A percentile compares a stretch with the other conserved stretches of the same genome.
These are phyloP conservation scores for Xylaria sp. DNA, from an alignment of 2,329 filamentous ascomycete species.

Conservation along the genomic window DNA sequence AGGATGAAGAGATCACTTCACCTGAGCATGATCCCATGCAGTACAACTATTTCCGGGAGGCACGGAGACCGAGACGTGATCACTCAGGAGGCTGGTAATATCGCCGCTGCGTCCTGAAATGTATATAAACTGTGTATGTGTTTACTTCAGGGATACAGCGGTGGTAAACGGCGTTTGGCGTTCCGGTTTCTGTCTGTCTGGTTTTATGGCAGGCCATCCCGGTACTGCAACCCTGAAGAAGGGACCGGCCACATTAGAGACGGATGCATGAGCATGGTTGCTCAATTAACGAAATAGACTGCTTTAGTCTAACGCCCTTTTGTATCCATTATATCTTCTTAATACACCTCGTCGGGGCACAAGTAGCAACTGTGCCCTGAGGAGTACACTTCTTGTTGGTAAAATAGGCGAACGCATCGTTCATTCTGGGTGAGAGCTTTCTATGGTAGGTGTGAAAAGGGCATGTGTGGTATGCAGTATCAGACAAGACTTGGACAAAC, in stretches of 20 bases:
- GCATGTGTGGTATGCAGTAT: background rate
- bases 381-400: constrained; percentile 26
- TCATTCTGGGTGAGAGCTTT: background rate
- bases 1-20: constrained; percentile 59
- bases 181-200: constrained; percentile 29
- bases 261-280: constrained; percentile 35
- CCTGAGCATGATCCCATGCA: constrained; percentile 57
- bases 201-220: constrained; percentile 29
- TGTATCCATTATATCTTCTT: constrained; percentile 30
- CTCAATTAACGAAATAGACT: constrained; percentile 33
- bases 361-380: constrained; percentile 9
- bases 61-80: constrained; percentile 37
- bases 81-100: constrained; percentile 36
- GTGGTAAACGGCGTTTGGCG: constrained; percentile 34
- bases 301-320: constrained; percentile 24
- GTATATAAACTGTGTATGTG: constrained; percentile 31
- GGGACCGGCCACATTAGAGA: constrained; percentile 27
- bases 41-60: constrained; percentile 68
- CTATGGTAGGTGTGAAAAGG: background rate
- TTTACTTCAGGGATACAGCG: constrained; percentile 26
- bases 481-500: background rate
- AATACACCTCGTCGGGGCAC: constrained; percentile 30
- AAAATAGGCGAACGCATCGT: background rate
- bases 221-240: constrained; percentile 23
- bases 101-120: background rate